Percentiles rank a stretch among this genome's conserved stretches.
These are phyloP conservation scores for Hamigera avellanea DNA, from an alignment of 495 filamentous ascomycete species.

Conservation along the genomic window DNA sequence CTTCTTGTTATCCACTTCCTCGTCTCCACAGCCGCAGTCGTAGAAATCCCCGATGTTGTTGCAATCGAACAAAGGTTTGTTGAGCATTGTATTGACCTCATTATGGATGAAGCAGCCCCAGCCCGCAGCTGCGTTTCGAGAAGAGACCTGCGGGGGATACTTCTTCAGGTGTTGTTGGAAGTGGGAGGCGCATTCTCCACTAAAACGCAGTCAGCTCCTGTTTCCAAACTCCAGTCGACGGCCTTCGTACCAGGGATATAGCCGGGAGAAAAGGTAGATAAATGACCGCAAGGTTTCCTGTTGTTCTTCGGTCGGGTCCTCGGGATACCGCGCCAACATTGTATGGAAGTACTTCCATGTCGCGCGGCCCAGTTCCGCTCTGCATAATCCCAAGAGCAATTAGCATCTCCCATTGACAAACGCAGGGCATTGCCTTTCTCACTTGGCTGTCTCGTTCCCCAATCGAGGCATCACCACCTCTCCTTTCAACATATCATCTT, in stretches of 20 bases:
- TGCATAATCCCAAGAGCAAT: slow-evolving; percentile 14
- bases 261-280: slow-evolving; percentile 77
- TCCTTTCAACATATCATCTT: slow-evolving; percentile 50
- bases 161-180: slow-evolving; percentile 72
- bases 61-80: slow-evolving; percentile 80
- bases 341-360: slow-evolving; percentile 94
- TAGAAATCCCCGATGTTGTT: slow-evolving; percentile 83
- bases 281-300: slow-evolving; percentile 72
- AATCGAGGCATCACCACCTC: slow-evolving; percentile 78
- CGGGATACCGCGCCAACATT: slow-evolving; percentile 86
- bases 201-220: slow-evolving; percentile 19
- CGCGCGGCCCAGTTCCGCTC: slow-evolving; percentile 78
- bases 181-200: slow-evolving; percentile 87
- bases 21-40: slow-evolving; percentile 88
- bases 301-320: slow-evolving; percentile 72
- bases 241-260: slow-evolving; percentile 65
- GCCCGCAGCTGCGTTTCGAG: slow-evolving; percentile 68
- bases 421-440: neutral
- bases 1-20: slow-evolving; percentile 12
- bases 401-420: neutral
- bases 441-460: slow-evolving; percentile 78
- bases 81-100: slow-evolving; percentile 76
- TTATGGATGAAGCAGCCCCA: slow-evolving; percentile 97
- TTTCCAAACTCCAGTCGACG: neutral
- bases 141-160: slow-evolving; percentile 85